phyloP scores from a whole-genome alignment of 345 rosid species.

The Heritiera littoralis region DNA sequence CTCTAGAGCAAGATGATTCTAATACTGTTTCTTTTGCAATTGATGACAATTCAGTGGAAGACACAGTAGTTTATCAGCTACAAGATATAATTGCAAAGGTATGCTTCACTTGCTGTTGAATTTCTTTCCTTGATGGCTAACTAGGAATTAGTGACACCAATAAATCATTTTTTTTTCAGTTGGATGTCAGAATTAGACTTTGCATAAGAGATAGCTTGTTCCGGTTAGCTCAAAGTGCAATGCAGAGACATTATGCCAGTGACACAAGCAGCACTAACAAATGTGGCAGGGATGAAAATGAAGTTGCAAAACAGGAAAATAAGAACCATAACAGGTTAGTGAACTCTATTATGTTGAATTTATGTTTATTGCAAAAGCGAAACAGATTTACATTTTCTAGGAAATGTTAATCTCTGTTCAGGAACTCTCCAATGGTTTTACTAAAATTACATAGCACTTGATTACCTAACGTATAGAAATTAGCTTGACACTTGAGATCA shows the following conservation, averaged over 20 bases:
- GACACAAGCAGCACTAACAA: slow-evolving; percentile 55
- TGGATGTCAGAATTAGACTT: slow-evolving; percentile 70
- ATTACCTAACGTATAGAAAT: background rate
- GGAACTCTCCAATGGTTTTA: background rate
- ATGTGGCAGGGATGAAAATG: slow-evolving; percentile 52
- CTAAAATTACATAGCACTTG: background rate
- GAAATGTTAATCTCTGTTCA: slow-evolving; percentile 5
- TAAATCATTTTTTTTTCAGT: slow-evolving; percentile 43
- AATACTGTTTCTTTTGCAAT: slow-evolving; percentile 42
- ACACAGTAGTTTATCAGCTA: slow-evolving; percentile 57
- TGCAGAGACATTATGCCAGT: slow-evolving; percentile 63
- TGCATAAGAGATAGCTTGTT: slow-evolving; percentile 92
- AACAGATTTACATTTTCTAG: background rate
- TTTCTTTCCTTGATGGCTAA: slow-evolving; percentile 28
- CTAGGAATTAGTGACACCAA: slow-evolving; percentile 22
- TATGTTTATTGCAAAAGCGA: background rate
- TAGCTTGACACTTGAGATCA: too few species aligned
- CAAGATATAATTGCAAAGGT: slow-evolving; percentile 83
- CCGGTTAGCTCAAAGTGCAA: slow-evolving; percentile 90
- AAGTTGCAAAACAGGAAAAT: slow-evolving; percentile 47
- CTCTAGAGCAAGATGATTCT: slow-evolving; percentile 61
- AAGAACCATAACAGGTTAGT: slow-evolving; percentile 51
- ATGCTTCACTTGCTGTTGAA: slow-evolving; percentile 21
- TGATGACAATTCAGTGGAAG: slow-evolving; percentile 54
- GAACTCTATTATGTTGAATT: slow-evolving; percentile 17